Evolutionary conservation across 441 rosid genomes (phyloP).

Genomic region (Gossypium armourianum): DNA sequence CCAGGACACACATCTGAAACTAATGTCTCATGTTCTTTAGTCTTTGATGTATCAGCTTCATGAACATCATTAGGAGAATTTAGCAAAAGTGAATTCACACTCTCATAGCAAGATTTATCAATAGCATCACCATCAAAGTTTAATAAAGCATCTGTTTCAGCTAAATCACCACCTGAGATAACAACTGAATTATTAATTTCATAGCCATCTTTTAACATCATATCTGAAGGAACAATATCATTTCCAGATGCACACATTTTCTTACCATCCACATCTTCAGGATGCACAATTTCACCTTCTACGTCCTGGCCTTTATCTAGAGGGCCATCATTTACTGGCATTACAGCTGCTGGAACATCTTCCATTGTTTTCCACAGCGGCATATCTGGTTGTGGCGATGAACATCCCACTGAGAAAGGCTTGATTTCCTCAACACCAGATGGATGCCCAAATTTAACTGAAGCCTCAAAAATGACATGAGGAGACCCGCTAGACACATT

Average conservation of each 20-base stretch:
- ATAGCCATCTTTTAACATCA: slow-evolving; percentile 18
- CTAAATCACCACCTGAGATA: slow-evolving; percentile 25
- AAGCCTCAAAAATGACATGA: slow-evolving; percentile 14
- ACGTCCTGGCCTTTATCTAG: slow-evolving; percentile 22
- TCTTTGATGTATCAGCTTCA: slow-evolving; percentile 14
- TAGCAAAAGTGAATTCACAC: slow-evolving; percentile 15
- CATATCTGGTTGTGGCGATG: slow-evolving; percentile 23
- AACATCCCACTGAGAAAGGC: slow-evolving; percentile 19
- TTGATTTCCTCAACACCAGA: slow-evolving; percentile 20
- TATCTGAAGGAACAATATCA: slow-evolving; percentile 9
- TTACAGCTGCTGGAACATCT: slow-evolving; percentile 26
- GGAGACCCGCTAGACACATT: slow-evolving; percentile 12
- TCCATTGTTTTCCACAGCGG: slow-evolving; percentile 32
- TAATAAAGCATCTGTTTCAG: slow-evolving; percentile 27
- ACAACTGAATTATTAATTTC: slow-evolving; percentile 20
- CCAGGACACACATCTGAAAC: slow-evolving; percentile 17
- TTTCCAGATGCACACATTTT: slow-evolving; percentile 18
- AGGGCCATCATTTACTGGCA: slow-evolving; percentile 23
- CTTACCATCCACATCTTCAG: slow-evolving; percentile 18
- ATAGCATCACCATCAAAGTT: slow-evolving; percentile 21
- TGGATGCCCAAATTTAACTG: slow-evolving; percentile 17
- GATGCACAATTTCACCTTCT: slow-evolving; percentile 18
- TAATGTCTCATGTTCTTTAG: slow-evolving; percentile 18
- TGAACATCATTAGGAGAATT: slow-evolving; percentile 18
- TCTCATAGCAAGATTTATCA: slow-evolving; percentile 18